Percentiles rank a stretch among this genome's conserved stretches.
These are phyloP conservation scores for Pichia manshurica DNA, from an alignment of 805 yeast species.

Conservation along the genomic window DNA sequence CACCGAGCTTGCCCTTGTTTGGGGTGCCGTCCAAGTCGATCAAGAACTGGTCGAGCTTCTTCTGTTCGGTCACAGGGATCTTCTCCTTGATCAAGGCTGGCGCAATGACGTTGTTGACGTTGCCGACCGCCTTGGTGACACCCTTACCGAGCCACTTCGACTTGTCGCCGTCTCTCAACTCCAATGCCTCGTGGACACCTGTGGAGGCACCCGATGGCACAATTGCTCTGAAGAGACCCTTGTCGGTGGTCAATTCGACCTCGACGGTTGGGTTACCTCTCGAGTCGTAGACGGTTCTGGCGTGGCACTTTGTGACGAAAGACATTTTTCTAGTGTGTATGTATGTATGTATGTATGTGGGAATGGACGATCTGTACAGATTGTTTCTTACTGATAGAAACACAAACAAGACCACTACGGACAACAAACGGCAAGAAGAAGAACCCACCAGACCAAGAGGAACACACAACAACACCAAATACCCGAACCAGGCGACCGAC, in stretches of 20 bases:
- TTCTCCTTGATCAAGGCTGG: conserved; percentile 83
- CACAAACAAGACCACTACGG: no score
- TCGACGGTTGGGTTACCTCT: conserved; percentile 99
- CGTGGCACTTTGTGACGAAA: conserved; percentile 77
- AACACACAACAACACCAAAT: no score
- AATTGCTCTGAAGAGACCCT: conserved; percentile 93
- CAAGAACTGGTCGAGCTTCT: conserved; percentile 80
- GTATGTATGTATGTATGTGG: no score
- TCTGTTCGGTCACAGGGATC: conserved; percentile 83
- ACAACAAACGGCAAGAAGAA: no score
- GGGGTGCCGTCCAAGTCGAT: conserved; percentile 89
- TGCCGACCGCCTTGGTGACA: conserved; percentile 93
- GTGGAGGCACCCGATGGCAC: conserved; percentile 99
- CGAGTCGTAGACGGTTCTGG: conserved; percentile 98
- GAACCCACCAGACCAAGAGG: no score
- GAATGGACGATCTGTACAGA: no score
- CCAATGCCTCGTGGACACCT: conserved; percentile 97
- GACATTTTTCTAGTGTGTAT: conserved; percentile 22
- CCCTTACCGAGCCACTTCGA: conserved; percentile 98
- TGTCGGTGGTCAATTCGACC: conserved; percentile 89
- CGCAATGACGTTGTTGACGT: conserved; percentile 91
- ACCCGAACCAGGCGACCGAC: no score
- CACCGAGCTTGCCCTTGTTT: conserved; percentile 96
- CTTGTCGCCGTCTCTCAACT: conserved; percentile 97
- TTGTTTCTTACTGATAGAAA: no score